A percentile compares a stretch with the other conserved stretches of the same genome.
Evolutionary conservation across 1,284 basidiomycete genomes (phyloP).

Genomic region (Testicularia cyperi): DNA sequence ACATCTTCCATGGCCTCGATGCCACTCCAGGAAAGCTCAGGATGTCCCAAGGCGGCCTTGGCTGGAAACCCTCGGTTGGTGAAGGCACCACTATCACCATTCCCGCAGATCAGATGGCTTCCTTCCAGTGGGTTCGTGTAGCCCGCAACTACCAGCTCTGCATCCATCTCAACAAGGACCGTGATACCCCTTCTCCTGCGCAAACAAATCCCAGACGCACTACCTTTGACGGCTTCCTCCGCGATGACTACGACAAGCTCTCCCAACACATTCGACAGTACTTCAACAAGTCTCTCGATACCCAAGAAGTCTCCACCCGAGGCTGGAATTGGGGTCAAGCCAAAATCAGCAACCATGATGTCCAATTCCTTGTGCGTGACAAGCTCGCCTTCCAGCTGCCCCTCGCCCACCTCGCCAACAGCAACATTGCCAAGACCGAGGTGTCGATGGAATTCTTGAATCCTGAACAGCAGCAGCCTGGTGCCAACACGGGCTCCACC

Average conservation of each 20-base stretch:
- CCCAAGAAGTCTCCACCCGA: constrained; percentile 81
- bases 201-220: constrained; percentile 64
- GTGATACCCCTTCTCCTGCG: constrained; percentile 48
- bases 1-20: constrained; percentile 74
- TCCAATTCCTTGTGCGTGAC: constrained; percentile 89
- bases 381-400: constrained; percentile 91
- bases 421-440: constrained; percentile 96
- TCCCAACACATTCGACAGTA: constrained; percentile 62
- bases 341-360: constrained; percentile 68
- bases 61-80: constrained; percentile 49
- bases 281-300: constrained; percentile 84
- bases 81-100: constrained; percentile 50
- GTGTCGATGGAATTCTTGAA: constrained; percentile 90
- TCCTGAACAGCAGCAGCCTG: constrained; percentile 60
- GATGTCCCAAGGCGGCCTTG: constrained; percentile 53
- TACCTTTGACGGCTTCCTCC: constrained; percentile 90
- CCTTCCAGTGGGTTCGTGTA: constrained; percentile 64
- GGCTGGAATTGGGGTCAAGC: constrained; percentile 97
- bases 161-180: constrained; percentile 75
- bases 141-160: constrained; percentile 88
- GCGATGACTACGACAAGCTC: constrained; percentile 68
- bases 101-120: constrained; percentile 46
- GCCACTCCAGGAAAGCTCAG: constrained; percentile 71
- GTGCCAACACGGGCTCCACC: constrained; percentile 56
- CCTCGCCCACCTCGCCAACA: constrained; percentile 84